Evolutionary conservation across 306 rosid genomes (phyloP).

Genomic region (Morella rubra): DNA sequence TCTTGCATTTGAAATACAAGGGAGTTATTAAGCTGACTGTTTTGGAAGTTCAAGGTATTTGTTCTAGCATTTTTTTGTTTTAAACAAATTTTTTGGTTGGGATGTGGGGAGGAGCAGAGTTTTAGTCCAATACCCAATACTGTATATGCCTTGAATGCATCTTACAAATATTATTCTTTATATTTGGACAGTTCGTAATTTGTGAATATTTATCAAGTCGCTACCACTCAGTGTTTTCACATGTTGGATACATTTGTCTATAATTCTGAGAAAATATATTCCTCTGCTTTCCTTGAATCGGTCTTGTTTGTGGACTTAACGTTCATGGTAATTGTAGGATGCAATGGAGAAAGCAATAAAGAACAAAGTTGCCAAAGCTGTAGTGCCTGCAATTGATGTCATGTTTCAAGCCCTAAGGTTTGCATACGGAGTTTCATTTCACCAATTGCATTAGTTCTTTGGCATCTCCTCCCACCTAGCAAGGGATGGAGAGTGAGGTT

Average conservation of each 20-base stretch:
- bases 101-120: background rate
- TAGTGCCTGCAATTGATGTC: constrained; percentile 98
- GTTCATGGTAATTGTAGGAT: constrained; percentile 62
- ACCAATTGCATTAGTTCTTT: constrained; percentile 15
- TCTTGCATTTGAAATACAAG: background rate
- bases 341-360: constrained; percentile 99
- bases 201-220: background rate
- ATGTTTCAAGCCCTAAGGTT: constrained; percentile 99
- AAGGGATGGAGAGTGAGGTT: background rate
- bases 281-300: background rate
- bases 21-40: background rate
- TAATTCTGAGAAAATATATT: too few relatives aligned
- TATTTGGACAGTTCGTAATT: background rate
- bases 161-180: background rate
- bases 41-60: too few relatives aligned
- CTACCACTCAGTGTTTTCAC: background rate
- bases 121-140: too few relatives aligned
- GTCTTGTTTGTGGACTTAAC: constrained; percentile 4
- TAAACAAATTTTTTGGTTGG: background rate
- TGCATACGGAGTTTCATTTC: constrained; percentile 26
- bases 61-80: too few relatives aligned
- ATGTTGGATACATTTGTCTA: background rate
- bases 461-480: background rate
- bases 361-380: constrained; percentile 94
- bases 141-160: background rate